Evolutionary conservation across 352 stramenopile genomes (phyloP).

Genomic region (Globisporangium mamillatum): DNA sequence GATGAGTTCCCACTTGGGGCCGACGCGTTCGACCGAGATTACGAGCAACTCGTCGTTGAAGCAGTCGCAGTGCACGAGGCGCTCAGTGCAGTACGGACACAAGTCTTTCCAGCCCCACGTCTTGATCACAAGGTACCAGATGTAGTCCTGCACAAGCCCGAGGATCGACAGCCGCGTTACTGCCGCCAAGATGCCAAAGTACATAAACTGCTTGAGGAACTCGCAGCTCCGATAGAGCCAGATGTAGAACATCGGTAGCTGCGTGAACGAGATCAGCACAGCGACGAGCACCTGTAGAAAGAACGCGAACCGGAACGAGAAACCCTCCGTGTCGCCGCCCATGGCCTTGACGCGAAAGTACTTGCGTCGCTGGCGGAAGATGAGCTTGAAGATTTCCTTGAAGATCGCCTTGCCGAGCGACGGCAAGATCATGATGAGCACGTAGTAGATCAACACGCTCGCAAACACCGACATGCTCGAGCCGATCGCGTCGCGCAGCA

Average conservation of each 20-base stretch:
- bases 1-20: conserved; percentile 68
- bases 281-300: conserved; percentile 51
- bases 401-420: conserved; percentile 64
- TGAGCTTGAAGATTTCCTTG: conserved; percentile 76
- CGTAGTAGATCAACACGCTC: conserved; percentile 49
- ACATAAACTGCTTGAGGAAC: conserved; percentile 70
- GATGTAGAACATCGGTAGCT: conserved; percentile 65
- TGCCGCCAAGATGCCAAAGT: conserved; percentile 54
- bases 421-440: conserved; percentile 49
- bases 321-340: conserved; percentile 38
- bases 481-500: conserved; percentile 44
- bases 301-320: conserved; percentile 63
- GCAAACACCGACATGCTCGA: conserved; percentile 35
- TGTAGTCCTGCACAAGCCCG: conserved; percentile 43
- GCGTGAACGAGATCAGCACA: conserved; percentile 44
- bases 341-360: conserved; percentile 52
- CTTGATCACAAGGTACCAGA: conserved; percentile 56
- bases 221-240: conserved; percentile 56
- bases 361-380: conserved; percentile 66
- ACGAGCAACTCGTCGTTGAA: conserved; percentile 71
- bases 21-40: conserved; percentile 50
- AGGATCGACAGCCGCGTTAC: conserved; percentile 57
- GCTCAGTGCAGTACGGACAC: conserved; percentile 67
- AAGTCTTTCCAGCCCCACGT: conserved; percentile 58
- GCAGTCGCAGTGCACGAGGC: conserved; percentile 59